A percentile compares a stretch with the other conserved stretches of the same genome.
Conservation (phyloP, 768 basidiomycete genomes). For the Mycena sanguinolenta region DNA sequence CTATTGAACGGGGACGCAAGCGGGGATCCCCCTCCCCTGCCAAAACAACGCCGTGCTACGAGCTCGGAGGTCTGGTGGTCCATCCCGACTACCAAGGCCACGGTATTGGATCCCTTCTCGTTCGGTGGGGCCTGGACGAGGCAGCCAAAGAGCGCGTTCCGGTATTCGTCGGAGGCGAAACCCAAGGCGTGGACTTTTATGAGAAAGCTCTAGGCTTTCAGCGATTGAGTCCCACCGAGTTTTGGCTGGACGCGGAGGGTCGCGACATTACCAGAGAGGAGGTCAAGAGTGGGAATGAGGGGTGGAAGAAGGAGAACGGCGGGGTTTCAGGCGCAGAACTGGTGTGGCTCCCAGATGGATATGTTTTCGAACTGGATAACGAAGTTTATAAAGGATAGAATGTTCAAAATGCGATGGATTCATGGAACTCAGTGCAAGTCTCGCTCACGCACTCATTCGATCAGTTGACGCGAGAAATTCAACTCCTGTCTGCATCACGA, state of each 20-base stretch:
- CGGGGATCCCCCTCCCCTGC: not conserved
- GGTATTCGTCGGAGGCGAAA: not conserved
- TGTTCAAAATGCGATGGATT: too few relatives aligned
- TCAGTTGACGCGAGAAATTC: too few relatives aligned
- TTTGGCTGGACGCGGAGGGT: not conserved
- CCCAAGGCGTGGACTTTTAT: not conserved
- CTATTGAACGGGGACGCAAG: not conserved
- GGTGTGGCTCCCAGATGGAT: conserved; percentile 2
- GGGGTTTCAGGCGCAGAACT: not conserved
- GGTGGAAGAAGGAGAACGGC: not conserved
- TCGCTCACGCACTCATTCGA: too few relatives aligned
- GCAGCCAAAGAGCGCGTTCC: not conserved
- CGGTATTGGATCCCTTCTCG: conserved; percentile 5
- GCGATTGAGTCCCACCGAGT: not conserved
- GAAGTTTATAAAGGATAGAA: not conserved
- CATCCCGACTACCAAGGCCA: not conserved
- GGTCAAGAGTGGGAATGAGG: not conserved
- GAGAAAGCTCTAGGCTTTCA: not conserved
- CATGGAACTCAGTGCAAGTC: too few relatives aligned
- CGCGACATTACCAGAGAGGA: not conserved
- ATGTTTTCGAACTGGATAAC: not conserved
- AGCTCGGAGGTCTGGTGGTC: not conserved
- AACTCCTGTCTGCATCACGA: too few relatives aligned
- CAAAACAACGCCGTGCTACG: not conserved
- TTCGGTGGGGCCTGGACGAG: not conserved